phyloP scores from a whole-genome alignment of 2,329 filamentous ascomycete genomes.

The Pseudopithomyces maydicus region DNA sequence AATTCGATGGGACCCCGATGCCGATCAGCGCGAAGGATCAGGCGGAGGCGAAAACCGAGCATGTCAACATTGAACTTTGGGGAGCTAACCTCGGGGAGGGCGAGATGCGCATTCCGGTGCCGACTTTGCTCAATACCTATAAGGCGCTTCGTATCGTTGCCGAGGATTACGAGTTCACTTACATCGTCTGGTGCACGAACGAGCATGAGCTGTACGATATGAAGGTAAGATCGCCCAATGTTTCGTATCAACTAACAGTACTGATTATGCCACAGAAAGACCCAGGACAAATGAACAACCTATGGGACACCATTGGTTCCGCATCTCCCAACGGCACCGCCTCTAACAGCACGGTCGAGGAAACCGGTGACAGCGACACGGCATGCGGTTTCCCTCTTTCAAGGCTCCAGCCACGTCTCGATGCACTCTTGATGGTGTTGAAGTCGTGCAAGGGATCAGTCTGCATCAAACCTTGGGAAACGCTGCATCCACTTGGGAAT shows the following conservation, averaged over 20 bases:
- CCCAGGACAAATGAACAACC: constrained; percentile 22
- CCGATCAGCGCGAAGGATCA: constrained; percentile 12
- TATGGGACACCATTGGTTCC: background rate
- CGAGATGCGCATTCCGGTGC: background rate
- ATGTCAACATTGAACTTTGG: constrained; percentile 7
- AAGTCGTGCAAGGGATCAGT: constrained; percentile 63
- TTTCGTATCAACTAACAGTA: too few species aligned
- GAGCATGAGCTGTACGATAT: constrained; percentile 70
- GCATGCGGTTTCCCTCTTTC: constrained; percentile 3
- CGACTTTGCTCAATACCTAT: constrained; percentile 57
- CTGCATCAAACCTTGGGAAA: constrained; percentile 62
- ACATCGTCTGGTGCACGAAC: constrained; percentile 71
- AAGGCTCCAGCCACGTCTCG: constrained; percentile 43
- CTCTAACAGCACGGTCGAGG: background rate
- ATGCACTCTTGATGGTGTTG: constrained; percentile 63
- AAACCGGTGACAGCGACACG: background rate
- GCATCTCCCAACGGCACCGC: constrained; percentile 35
- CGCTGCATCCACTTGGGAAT: constrained; percentile 58
- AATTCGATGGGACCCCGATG: constrained; percentile 39
- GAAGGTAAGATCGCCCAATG: constrained; percentile 25
- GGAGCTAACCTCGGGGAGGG: background rate
- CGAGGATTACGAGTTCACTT: constrained; percentile 64
- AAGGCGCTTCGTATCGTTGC: constrained; percentile 62
- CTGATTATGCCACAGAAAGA: constrained; percentile 33
- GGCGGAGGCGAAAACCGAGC: constrained; percentile 2